Conservation (phyloP, 2,329 filamentous ascomycete genomes). For the Fusarium lateritium region DNA sequence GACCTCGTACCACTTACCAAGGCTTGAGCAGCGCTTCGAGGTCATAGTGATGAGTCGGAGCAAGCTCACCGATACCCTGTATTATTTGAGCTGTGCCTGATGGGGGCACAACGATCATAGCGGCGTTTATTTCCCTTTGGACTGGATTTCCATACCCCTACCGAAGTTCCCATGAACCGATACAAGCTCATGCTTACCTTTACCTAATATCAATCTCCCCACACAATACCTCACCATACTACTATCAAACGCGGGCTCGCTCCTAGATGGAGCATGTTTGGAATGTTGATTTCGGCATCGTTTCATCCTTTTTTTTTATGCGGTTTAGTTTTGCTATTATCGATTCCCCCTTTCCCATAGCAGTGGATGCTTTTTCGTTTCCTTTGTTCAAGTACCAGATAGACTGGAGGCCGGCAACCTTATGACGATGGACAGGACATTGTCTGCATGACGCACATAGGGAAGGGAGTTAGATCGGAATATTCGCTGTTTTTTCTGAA, state of each 20-base stretch:
- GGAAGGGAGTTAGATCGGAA: conserved; percentile 49
- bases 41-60: conserved; percentile 19
- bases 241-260: conserved; percentile 33
- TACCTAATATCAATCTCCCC: conserved; percentile 41
- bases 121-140: conserved; percentile 40
- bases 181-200: conserved; percentile 40
- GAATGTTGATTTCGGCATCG: conserved; percentile 36
- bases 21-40: conserved; percentile 21
- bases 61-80: conserved; percentile 46
- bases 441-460: conserved; percentile 48
- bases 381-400: conserved; percentile 49
- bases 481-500: conserved; percentile 39
- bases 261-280: conserved; percentile 49
- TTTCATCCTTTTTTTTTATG: conserved; percentile 29
- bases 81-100: conserved; percentile 38
- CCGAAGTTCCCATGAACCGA: conserved; percentile 35
- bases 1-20: conserved; percentile 31
- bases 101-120: conserved; percentile 26
- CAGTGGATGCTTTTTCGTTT: conserved; percentile 41
- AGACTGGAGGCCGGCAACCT: conserved; percentile 50
- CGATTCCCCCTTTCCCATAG: conserved; percentile 45
- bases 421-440: conserved; percentile 47
- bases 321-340: conserved; percentile 25
- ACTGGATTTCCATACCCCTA: conserved; percentile 37
- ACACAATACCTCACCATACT: conserved; percentile 3